A percentile compares a stretch with the other conserved stretches of the same genome.
Evolutionary conservation across 345 rosid species (phyloP).

Genomic region (Salix koriyanagi): DNA sequence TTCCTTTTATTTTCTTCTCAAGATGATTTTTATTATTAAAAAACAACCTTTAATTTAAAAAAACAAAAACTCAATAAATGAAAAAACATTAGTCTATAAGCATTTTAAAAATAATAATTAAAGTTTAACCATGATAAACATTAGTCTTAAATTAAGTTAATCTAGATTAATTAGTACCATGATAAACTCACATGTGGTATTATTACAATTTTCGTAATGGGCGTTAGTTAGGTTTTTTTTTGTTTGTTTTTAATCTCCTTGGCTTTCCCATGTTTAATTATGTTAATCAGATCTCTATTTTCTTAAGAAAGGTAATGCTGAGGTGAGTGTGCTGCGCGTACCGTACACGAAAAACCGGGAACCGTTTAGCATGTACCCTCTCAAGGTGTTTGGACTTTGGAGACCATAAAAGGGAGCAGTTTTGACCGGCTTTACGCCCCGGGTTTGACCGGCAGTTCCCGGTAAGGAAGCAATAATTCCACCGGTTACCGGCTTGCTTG

Average conservation of each 20-base stretch:
- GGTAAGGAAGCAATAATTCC: conserved; percentile 40
- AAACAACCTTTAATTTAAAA: background rate
- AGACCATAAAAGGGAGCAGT: background rate
- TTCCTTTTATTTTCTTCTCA: background rate
- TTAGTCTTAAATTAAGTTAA: no score
- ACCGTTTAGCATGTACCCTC: background rate
- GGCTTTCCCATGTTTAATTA: background rate
- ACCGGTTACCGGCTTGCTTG: conserved; percentile 33
- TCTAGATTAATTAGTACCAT: no score
- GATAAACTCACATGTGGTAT: no score
- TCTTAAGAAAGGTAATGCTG: background rate
- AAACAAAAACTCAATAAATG: no score
- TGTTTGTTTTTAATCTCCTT: no score
- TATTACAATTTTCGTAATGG: no score
- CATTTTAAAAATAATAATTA: no score
- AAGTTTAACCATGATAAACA: no score
- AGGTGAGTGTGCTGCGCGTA: background rate
- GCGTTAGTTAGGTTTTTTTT: no score
- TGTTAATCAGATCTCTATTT: background rate
- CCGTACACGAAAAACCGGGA: conserved; percentile 14
- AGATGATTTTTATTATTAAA: background rate
- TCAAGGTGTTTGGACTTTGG: background rate
- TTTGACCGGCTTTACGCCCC: background rate
- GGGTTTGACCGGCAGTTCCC: conserved; percentile 35
- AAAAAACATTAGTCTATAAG: no score